Conservation (phyloP, 2,329 filamentous ascomycete genomes). For the Fusarium beomiforme region DNA sequence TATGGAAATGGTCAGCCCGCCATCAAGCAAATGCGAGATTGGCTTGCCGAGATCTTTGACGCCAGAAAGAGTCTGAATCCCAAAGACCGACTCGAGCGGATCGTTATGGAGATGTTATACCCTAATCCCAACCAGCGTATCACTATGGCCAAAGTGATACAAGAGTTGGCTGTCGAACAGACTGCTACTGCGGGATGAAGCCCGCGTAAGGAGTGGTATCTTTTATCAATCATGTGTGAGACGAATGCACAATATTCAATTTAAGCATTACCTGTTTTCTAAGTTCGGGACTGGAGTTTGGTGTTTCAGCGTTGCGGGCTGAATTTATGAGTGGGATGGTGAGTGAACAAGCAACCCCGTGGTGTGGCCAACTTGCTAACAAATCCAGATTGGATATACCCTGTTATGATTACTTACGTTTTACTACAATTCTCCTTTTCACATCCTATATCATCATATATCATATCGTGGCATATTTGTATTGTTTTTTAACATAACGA, state of each 20-base stretch:
- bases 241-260: constrained; percentile 4
- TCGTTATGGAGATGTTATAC: constrained; percentile 64
- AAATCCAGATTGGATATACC: constrained; percentile 38
- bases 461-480: not conserved
- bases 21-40: constrained; percentile 63
- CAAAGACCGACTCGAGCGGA: constrained; percentile 60
- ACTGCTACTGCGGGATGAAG: constrained; percentile 19
- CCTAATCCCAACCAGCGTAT: constrained; percentile 63
- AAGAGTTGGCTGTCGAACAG: constrained; percentile 52
- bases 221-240: constrained; percentile 4
- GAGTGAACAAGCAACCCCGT: not conserved
- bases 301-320: constrained; percentile 11
- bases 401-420: constrained; percentile 25
- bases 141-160: constrained; percentile 62
- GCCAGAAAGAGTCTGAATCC: constrained; percentile 57
- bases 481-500: not conserved
- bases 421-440: not conserved
- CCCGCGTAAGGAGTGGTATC: not conserved
- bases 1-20: constrained; percentile 54
- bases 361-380: constrained; percentile 13
- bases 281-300: constrained; percentile 22
- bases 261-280: constrained; percentile 11
- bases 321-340: constrained; percentile 32
- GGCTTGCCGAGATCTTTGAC: constrained; percentile 64
- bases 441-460: not conserved